phyloP scores from a whole-genome alignment of 1,139 yeast genomes.

The Taphrina flavorubra region DNA sequence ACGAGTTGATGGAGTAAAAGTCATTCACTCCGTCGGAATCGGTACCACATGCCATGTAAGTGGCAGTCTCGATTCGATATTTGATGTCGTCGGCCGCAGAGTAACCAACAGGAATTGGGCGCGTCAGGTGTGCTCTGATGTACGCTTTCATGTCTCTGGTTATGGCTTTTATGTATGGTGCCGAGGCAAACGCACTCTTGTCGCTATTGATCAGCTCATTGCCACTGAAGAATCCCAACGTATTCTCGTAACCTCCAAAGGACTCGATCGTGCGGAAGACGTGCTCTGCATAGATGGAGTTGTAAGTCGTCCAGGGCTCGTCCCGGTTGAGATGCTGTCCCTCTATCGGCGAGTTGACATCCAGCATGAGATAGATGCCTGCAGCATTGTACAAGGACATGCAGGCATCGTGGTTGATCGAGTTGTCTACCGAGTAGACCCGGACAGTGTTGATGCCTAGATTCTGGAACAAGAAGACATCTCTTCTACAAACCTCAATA shows the following conservation, averaged over 20 bases:
- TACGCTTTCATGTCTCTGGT: slow-evolving; percentile 89
- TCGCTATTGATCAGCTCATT: slow-evolving; percentile 89
- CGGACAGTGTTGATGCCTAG: slow-evolving; percentile 77
- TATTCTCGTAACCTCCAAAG: slow-evolving; percentile 79
- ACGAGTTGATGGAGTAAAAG: slow-evolving; percentile 88
- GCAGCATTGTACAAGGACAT: slow-evolving; percentile 85
- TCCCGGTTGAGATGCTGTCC: slow-evolving; percentile 74
- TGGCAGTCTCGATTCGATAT: slow-evolving; percentile 75
- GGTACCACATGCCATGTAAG: slow-evolving; percentile 75
- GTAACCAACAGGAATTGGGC: slow-evolving; percentile 88
- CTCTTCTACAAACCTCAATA: slow-evolving; percentile 74
- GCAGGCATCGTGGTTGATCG: slow-evolving; percentile 79
- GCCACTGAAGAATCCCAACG: slow-evolving; percentile 90
- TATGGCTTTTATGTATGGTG: slow-evolving; percentile 82
- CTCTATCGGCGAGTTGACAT: slow-evolving; percentile 76
- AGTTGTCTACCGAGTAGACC: slow-evolving; percentile 59
- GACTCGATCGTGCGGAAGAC: slow-evolving; percentile 83
- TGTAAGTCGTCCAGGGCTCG: slow-evolving; percentile 69
- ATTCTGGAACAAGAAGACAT: slow-evolving; percentile 75
- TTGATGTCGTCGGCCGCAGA: slow-evolving; percentile 85
- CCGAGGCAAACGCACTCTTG: slow-evolving; percentile 66
- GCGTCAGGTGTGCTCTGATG: slow-evolving; percentile 64
- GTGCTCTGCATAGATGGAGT: slow-evolving; percentile 67
- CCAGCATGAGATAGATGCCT: slow-evolving; percentile 85
- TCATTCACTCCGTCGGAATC: slow-evolving; percentile 63